Conservation (phyloP, 192 early-diverging fungal species). For the Rhizoclosmatium globosum region DNA sequence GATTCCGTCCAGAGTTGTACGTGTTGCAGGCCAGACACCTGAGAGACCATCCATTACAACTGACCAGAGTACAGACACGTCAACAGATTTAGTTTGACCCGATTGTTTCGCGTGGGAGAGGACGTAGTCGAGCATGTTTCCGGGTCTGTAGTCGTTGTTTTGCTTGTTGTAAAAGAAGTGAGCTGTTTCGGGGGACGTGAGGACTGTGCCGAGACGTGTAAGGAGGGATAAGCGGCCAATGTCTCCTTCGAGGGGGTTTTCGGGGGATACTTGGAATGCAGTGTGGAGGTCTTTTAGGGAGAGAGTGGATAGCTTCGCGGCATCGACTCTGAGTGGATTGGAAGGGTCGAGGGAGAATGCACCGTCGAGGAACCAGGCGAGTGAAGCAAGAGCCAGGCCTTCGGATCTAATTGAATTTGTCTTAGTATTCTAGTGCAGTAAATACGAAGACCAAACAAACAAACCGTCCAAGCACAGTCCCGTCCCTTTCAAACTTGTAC, state of each 20-base stretch:
- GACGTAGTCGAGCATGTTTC: slow-evolving; percentile 85
- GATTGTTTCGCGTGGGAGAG: slow-evolving; percentile 57
- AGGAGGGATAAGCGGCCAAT: slow-evolving; percentile 79
- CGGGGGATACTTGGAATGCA: slow-evolving; percentile 82
- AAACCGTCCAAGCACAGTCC: slow-evolving; percentile 18
- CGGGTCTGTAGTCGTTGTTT: slow-evolving; percentile 75
- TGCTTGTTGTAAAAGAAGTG: slow-evolving; percentile 23
- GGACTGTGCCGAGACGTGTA: slow-evolving; percentile 65
- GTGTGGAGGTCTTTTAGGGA: slow-evolving; percentile 54
- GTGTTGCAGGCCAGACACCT: slow-evolving; percentile 86
- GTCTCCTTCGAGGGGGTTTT: slow-evolving; percentile 85
- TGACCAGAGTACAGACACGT: slow-evolving; percentile 78
- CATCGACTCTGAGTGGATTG: slow-evolving; percentile 75
- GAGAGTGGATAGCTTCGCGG: slow-evolving; percentile 58
- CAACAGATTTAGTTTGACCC: slow-evolving; percentile 45
- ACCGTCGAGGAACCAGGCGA: slow-evolving; percentile 78
- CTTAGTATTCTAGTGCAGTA: neutral
- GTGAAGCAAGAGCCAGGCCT: slow-evolving; percentile 84
- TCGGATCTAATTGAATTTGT: slow-evolving; percentile 65
- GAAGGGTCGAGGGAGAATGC: slow-evolving; percentile 70
- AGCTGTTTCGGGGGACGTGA: slow-evolving; percentile 37
- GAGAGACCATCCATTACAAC: slow-evolving; percentile 81
- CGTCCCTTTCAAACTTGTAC: slow-evolving; percentile 55
- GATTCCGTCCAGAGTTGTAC: slow-evolving; percentile 78
- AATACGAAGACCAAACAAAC: neutral